Evolutionary conservation across 2,329 filamentous ascomycete genomes (phyloP), one percentile per base, ranked within the genome.

Genomic region (Cephalotrichum gorgonifer): DNA sequence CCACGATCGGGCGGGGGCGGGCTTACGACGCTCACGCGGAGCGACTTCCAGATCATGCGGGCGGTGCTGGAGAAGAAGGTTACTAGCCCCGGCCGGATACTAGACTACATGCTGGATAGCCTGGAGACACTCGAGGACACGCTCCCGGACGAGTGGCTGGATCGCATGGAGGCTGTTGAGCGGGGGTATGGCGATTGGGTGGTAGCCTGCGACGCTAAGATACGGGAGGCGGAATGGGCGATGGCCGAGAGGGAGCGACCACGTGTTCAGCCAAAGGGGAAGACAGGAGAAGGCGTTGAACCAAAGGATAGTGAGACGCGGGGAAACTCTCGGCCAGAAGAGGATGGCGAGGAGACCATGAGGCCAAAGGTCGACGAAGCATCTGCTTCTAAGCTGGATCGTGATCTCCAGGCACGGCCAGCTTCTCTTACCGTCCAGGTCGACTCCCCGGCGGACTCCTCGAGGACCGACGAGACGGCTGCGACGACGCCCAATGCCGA

Each of bases 51-150:
- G 3, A 64, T 77, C n/a, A 82, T 85, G 61, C 81, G 79, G 53
- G 61, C 64, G 2, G 72, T 81, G 8, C 69, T 97, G 28, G 80
- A 85, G 50, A 69, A 76, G 28, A 86, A 85, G 55, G 80, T 96
- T 30, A 72, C 78, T 14, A 74, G 74, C 31, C 75, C 89, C 0
- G 91, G 88, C 0, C 76, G 76, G 44, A 76, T 81, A 35, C 73
- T 97, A 53, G 93, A 98, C 62, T 79, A 75, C 46, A 88, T 96
- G 77, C 75, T 98, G 14, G 90, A 98, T 64, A 76, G 79, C 28
- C 73, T 97, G 2, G 93, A 97, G 64, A 90, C 88, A 2, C 75
- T 82, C 49, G 75, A 85, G 41, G 93, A 98, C 58, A 88, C 85
- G 0, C 70, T 98, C 9, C 93, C 93, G 0, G 86, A 94, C 38